phyloP scores from a whole-genome alignment of 805 yeast genomes.

The Kodamaea fukazawae region DNA sequence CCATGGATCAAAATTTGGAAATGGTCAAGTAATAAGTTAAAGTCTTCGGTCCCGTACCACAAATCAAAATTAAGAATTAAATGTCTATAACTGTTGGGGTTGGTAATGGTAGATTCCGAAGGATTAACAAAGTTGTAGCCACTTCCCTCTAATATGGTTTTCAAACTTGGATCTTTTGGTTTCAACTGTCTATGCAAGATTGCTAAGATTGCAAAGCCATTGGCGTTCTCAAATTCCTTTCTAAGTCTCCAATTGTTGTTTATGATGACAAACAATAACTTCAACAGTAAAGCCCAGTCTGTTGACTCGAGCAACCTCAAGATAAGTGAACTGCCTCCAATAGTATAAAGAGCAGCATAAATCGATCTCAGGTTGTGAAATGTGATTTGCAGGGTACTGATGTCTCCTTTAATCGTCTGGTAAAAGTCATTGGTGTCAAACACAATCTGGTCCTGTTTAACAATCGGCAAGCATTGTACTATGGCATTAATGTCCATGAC shows the following conservation, averaged over 20 bases:
- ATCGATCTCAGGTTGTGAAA: constrained; percentile 16
- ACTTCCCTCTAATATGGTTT: constrained; percentile 46
- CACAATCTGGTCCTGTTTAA: constrained; percentile 19
- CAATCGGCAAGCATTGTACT: constrained; percentile 14
- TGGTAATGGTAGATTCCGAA: constrained; percentile 53
- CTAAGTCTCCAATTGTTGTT: constrained; percentile 48
- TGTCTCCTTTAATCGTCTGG: constrained; percentile 8
- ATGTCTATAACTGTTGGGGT: constrained; percentile 54
- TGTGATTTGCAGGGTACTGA: not conserved
- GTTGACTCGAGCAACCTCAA: constrained; percentile 48
- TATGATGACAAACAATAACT: constrained; percentile 43
- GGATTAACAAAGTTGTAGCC: constrained; percentile 53
- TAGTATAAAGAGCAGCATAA: constrained; percentile 34
- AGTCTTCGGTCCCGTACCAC: constrained; percentile 57
- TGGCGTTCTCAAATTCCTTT: constrained; percentile 56
- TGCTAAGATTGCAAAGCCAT: constrained; percentile 60
- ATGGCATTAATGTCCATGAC: constrained; percentile 9
- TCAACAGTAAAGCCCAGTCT: constrained; percentile 17
- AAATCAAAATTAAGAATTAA: constrained; percentile 56
- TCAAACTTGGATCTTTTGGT: constrained; percentile 23
- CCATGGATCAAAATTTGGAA: constrained; percentile 52
- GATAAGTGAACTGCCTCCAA: constrained; percentile 53
- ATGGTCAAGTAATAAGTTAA: constrained; percentile 56
- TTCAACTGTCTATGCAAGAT: constrained; percentile 49
- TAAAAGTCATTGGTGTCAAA: constrained; percentile 16